Conservation (phyloP, 1,284 basidiomycete genomes). For the Pholiota adiposa region DNA sequence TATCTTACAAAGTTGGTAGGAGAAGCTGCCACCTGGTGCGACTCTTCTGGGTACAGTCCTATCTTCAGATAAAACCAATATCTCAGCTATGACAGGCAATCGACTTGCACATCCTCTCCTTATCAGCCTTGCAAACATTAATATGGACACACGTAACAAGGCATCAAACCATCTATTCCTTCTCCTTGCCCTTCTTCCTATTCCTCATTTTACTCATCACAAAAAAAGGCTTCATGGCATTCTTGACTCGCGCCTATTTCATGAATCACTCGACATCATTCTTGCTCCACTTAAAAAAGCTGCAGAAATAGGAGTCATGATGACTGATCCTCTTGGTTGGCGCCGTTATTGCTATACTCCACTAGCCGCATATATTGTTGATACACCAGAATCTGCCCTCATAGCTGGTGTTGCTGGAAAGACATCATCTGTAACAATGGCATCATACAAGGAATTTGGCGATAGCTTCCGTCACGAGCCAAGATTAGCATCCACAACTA, state of each 20-base stretch:
- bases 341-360: background rate
- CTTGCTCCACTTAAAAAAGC: background rate
- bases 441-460: slow-evolving; percentile 26
- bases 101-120: background rate
- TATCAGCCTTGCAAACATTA: background rate
- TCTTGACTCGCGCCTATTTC: background rate
- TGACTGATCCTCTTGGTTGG: background rate
- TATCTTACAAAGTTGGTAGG: no score
- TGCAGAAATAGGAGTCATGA: background rate
- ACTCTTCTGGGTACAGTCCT: background rate
- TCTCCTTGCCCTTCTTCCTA: background rate
- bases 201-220: background rate
- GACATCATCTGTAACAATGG: background rate
- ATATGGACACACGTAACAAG: background rate
- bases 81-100: background rate
- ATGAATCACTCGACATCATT: background rate
- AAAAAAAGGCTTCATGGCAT: background rate
- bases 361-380: background rate
- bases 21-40: background rate
- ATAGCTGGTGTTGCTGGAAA: background rate
- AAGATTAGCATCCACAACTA: slow-evolving; percentile 22
- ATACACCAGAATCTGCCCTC: background rate
- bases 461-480: slow-evolving; percentile 28
- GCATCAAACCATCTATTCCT: background rate
- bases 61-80: background rate